Percentiles rank a stretch among this genome's conserved stretches.
phyloP scores from a whole-genome alignment of 1,284 basidiomycete species.

The Naganishia sp. region DNA sequence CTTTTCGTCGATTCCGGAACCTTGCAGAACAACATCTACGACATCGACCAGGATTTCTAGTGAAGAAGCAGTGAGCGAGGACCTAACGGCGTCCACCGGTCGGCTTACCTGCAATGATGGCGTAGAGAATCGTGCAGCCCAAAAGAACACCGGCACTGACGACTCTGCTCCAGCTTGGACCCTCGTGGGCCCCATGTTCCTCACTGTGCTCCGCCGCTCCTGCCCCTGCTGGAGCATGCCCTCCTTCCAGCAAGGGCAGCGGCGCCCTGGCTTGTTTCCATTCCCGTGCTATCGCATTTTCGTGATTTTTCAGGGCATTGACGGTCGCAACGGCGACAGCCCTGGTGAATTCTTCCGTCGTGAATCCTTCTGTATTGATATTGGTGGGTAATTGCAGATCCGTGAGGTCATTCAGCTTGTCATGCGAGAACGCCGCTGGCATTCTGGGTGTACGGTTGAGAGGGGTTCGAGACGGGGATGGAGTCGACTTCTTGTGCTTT shows the following conservation, averaged over 20 bases:
- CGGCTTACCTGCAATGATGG: constrained; percentile 83
- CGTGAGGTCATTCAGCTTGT: constrained; percentile 35
- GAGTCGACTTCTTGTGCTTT: constrained; percentile 1
- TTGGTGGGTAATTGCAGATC: constrained; percentile 29
- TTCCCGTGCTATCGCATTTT: constrained; percentile 33
- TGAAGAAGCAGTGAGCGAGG: background rate
- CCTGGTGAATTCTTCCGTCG: constrained; percentile 82
- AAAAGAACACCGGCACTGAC: constrained; percentile 84
- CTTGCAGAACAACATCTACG: constrained; percentile 90
- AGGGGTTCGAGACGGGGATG: constrained; percentile 15
- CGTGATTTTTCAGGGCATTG: constrained; percentile 72
- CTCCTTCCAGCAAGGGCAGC: background rate
- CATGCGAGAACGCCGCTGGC: background rate
- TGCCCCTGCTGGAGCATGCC: background rate
- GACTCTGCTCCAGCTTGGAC: constrained; percentile 87
- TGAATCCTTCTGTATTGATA: constrained; percentile 64
- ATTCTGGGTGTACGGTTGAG: constrained; percentile 12
- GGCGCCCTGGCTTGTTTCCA: constrained; percentile 28
- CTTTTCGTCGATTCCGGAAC: constrained; percentile 95
- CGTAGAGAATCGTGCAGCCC: constrained; percentile 88
- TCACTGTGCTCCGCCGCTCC: constrained; percentile 54
- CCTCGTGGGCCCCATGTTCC: constrained; percentile 85
- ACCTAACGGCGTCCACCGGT: constrained; percentile 10
- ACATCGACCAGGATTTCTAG: constrained; percentile 90
- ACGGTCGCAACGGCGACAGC: constrained; percentile 90